A percentile compares a stretch with the other conserved stretches of the same genome.
These are phyloP conservation scores for Thelonectria blattea DNA, from an alignment of 2,329 filamentous ascomycete genomes.

Conservation along the genomic window DNA sequence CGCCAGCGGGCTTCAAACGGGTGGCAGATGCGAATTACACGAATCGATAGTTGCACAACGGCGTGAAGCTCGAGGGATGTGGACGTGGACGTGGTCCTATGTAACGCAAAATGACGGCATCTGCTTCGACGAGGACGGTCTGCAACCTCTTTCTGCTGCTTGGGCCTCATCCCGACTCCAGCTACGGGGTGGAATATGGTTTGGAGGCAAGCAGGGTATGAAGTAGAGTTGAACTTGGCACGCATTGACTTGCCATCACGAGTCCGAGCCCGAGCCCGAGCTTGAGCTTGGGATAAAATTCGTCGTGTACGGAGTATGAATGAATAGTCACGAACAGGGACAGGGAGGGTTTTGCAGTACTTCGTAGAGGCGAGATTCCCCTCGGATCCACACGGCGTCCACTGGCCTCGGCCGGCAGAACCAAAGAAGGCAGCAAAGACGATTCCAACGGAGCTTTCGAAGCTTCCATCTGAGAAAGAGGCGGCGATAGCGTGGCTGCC, in stretches of 20 bases:
- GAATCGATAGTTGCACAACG: conserved; percentile 18
- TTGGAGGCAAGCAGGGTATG: not conserved
- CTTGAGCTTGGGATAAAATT: not conserved
- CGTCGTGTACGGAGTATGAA: not conserved
- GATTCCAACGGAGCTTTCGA: conserved; percentile 3
- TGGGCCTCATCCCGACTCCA: conserved; percentile 3
- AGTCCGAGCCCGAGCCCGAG: not conserved
- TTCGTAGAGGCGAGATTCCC: conserved; percentile 4
- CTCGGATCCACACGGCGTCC: conserved; percentile 6
- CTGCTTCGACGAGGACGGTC: not conserved
- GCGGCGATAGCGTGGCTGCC: not conserved
- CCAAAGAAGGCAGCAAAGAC: conserved; percentile 7
- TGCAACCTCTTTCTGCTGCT: not conserved
- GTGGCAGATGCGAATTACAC: conserved; percentile 12
- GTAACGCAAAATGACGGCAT: conserved; percentile 1
- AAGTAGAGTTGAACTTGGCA: not conserved
- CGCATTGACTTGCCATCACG: not conserved
- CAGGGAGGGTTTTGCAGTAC: conserved; percentile 3
- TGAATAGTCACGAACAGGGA: not conserved
- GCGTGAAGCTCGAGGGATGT: conserved; percentile 4
- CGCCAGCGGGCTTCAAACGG: conserved; percentile 5
- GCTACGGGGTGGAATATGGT: not conserved
- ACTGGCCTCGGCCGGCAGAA: conserved; percentile 15
- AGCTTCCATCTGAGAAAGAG: conserved; percentile 9
- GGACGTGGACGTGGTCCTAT: not conserved